Evolutionary conservation across 2,329 filamentous ascomycete genomes (phyloP), one percentile per base, ranked within the genome.

Genomic region (Pseudomassariella vexata): DNA sequence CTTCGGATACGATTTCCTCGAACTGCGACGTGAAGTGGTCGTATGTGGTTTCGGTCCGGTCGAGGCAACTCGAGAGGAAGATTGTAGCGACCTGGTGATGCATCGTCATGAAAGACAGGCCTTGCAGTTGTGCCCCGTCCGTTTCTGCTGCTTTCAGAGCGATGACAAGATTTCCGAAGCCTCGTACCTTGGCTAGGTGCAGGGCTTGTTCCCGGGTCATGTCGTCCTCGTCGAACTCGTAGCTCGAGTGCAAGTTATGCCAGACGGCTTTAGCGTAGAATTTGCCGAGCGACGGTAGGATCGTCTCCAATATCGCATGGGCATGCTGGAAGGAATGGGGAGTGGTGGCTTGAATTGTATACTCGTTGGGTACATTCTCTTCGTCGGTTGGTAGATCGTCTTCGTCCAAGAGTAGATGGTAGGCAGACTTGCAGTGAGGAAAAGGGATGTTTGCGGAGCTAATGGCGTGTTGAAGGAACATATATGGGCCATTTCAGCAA

Each of bases 401-500:
- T 6, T 41, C 36, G 15, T 48, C 44, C 5, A 49, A 35, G 10
- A 51, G 42, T 7, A 49, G 37, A 22, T 51, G 48, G 29, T 49
- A 51, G 4, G 48, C 47, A 19, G 38, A 42, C 24, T 49, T 51
- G 9, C 46, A 42, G 26, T 49, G 48, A 6, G 42, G 33, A 24
- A 51, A 50, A 9, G 48, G 48, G 10, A 47, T 24, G 19, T 39
- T 44, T 19, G 46, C 44, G 10, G 36, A 39, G 3, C 38, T 30
- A 15, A 45, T 40, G 30, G 47, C 48, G 24, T 49, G 47, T 9
- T 41, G 39, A 12, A 41, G 39, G 34, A 46, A 49, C 36, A 51
- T 48, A 21, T 36, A 35, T n/a, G n/a, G 2, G 48, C 44, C 44
- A 51, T 51, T 27, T 51, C 47, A 31, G 44, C 46, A 3, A 47